A percentile compares a stretch with the other conserved stretches of the same genome.
These are phyloP conservation scores for Zhuliangozyma blackwelliae DNA, from an alignment of 1,139 yeast species.

Conservation along the genomic window DNA sequence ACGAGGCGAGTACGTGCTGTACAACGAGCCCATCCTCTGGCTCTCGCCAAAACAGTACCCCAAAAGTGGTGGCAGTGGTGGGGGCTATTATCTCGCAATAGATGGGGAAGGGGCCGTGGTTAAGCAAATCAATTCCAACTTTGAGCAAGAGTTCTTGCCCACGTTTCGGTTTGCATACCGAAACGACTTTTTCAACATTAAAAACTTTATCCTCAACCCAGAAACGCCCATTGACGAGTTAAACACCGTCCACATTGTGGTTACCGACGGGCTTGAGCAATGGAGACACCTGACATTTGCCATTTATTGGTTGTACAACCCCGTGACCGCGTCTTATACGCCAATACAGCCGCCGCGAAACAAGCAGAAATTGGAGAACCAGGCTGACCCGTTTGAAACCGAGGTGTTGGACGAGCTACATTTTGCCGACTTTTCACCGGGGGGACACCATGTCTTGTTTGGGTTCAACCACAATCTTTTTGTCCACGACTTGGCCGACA, in stretches of 20 bases:
- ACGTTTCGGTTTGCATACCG: constrained; percentile 25
- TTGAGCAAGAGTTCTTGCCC: constrained; percentile 17
- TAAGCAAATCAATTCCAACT: constrained; percentile 18
- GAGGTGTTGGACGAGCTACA: constrained; percentile 27
- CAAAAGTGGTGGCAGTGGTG: constrained; percentile 8
- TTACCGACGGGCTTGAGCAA: constrained; percentile 27
- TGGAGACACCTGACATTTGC: constrained; percentile 43
- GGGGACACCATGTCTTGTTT: constrained; percentile 31
- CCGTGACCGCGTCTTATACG: constrained; percentile 15
- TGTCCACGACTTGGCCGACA: constrained; percentile 32
- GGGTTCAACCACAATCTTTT: constrained; percentile 36
- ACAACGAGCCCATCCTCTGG: constrained; percentile 24
- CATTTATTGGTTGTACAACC: constrained; percentile 34
- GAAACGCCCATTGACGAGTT: constrained; percentile 23
- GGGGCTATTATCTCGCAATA: constrained; percentile 31
- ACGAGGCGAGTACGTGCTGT: constrained; percentile 20
- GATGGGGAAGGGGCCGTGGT: constrained; percentile 15
- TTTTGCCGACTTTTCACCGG: constrained; percentile 41
- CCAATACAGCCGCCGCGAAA: constrained; percentile 23
- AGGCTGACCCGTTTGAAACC: constrained; percentile 2
- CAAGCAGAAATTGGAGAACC: constrained; percentile 3
- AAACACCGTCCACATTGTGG: constrained; percentile 29
- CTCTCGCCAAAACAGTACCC: constrained; percentile 31
- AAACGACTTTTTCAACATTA: constrained; percentile 30
- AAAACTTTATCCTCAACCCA: constrained; percentile 32